Evolutionary conservation across 1,284 basidiomycete genomes (phyloP).

Genomic region (Polyporus tsugae): DNA sequence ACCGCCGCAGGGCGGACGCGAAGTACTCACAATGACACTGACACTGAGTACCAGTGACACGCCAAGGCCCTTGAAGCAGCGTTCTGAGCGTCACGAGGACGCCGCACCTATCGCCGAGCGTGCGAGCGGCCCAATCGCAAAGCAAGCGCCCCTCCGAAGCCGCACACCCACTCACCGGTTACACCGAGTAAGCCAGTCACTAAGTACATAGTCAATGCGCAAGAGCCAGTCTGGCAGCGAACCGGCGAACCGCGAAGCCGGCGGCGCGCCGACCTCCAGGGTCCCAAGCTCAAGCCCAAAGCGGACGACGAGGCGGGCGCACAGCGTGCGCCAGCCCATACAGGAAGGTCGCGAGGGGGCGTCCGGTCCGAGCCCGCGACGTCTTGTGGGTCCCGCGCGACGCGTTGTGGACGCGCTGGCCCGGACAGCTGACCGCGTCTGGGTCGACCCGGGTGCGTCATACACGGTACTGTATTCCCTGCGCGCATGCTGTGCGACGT

Average conservation of each 20-base stretch:
- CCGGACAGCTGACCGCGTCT: constrained; percentile 5
- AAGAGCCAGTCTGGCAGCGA: neutral
- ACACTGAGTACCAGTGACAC: neutral
- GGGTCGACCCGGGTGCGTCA: neutral
- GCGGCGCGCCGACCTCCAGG: neutral
- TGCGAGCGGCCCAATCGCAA: constrained; percentile 1
- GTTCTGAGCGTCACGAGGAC: neutral
- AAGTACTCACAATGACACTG: neutral
- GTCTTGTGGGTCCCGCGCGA: constrained; percentile 1
- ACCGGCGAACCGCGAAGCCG: neutral
- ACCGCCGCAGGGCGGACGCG: neutral
- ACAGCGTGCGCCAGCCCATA: neutral
- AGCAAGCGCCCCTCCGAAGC: neutral
- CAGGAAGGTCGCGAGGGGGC: neutral
- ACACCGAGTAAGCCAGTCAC: no score
- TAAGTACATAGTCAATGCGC: neutral
- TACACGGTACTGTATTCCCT: neutral
- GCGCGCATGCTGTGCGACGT: neutral
- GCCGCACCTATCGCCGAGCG: neutral
- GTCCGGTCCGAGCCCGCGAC: neutral
- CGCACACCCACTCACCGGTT: no score
- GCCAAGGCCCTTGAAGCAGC: neutral
- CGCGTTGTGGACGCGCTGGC: neutral
- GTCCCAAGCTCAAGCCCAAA: no score
- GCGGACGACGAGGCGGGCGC: constrained; percentile 1